Percentiles rank a stretch among this genome's conserved stretches.
Conservation (phyloP, 345 rosid genomes). For the Arabidopsis thaliana region TAIR10.1 NC_003070.9:24577501-24578000, state of each 20-base stretch:
- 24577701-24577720: neutral
- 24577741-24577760: neutral
- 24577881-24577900: slow-evolving; percentile 23
- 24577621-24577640: neutral
- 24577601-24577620: neutral
- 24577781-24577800: neutral
- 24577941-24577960: neutral
- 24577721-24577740: neutral
- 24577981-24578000: neutral
- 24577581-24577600: neutral
- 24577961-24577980: neutral
- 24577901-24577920: neutral
- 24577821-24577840: neutral
- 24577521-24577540: neutral
- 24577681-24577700: slow-evolving; percentile 1
- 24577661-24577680: neutral
- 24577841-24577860: neutral
- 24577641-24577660: neutral
- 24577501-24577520: no score
- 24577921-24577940: slow-evolving; percentile 18
- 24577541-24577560: neutral
- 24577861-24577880: neutral
- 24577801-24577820: neutral
- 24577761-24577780: slow-evolving; percentile 10
- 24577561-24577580: neutral